These are phyloP conservation scores for Fraxinus excelsior DNA, from an alignment of 257 asterid species.

Conservation along the genomic window DNA sequence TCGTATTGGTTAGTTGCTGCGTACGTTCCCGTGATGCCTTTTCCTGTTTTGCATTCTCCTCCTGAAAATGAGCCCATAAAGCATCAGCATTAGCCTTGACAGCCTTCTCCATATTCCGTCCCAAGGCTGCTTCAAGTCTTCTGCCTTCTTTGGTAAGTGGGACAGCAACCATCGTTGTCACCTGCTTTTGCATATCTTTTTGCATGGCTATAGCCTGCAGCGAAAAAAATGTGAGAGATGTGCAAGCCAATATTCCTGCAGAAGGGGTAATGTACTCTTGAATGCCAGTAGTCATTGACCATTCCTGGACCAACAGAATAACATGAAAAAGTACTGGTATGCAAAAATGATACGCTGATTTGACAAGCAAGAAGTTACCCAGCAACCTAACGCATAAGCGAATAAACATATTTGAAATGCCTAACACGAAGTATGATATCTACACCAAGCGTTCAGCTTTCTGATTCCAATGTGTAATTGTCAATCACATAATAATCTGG, in stretches of 20 bases:
- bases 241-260: too few species aligned
- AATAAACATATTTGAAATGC: constrained; percentile 8
- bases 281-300: too few species aligned
- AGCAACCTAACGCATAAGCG: not conserved
- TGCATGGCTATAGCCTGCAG: constrained; percentile 61
- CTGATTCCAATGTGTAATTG: too few species aligned
- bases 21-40: not conserved
- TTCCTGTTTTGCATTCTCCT: constrained; percentile 62
- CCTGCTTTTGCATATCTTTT: constrained; percentile 54
- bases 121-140: constrained; percentile 80
- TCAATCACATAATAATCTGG: too few species aligned
- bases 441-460: too few species aligned
- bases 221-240: constrained; percentile 7
- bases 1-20: not conserved
- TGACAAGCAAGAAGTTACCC: too few species aligned
- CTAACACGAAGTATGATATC: not conserved
- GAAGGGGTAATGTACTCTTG: not conserved
- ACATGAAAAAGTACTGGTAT: too few species aligned
- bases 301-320: too few species aligned
- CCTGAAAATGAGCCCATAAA: constrained; percentile 85
- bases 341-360: too few species aligned
- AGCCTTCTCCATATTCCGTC: constrained; percentile 74
- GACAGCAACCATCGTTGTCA: constrained; percentile 57
- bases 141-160: constrained; percentile 85
- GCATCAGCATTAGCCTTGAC: constrained; percentile 84